Evolutionary conservation across 306 rosid genomes (phyloP).

Genomic region (Rosa multiflora): DNA sequence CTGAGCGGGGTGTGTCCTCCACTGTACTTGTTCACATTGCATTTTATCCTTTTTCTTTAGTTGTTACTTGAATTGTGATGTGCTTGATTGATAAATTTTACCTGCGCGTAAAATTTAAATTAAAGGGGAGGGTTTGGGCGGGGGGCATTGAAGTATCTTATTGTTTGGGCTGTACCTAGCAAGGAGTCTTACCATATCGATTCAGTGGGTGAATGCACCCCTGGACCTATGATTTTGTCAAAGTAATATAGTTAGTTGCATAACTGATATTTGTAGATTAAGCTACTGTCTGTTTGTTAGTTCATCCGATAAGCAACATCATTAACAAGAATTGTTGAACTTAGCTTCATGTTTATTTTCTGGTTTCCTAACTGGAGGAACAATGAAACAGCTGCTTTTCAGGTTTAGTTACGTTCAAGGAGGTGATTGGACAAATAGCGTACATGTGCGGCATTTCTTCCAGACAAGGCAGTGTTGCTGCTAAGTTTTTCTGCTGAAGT

Average conservation of each 20-base stretch:
- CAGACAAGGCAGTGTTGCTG: background rate
- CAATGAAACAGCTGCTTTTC: background rate
- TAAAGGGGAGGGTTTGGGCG: background rate
- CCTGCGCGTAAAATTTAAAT: too few species aligned
- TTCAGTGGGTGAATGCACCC: background rate
- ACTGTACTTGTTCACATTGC: background rate
- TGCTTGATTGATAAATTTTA: too few species aligned
- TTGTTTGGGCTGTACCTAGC: background rate
- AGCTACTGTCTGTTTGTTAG: background rate
- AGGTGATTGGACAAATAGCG: background rate
- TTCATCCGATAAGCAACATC: background rate
- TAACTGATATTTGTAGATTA: background rate
- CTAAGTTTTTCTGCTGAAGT: background rate
- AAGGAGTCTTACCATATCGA: background rate
- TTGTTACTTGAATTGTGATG: too few species aligned
- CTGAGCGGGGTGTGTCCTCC: background rate
- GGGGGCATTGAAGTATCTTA: background rate
- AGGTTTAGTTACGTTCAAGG: background rate
- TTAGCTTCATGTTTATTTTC: background rate
- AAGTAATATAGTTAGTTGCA: background rate
- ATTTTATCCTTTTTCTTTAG: background rate
- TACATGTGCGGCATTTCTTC: background rate
- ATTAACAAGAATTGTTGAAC: background rate
- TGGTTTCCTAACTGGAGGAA: background rate
- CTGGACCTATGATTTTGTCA: background rate